Evolutionary conservation across 352 stramenopile species (phyloP), one percentile per base, ranked within the genome.

Genomic region (Albugo candida): DNA sequence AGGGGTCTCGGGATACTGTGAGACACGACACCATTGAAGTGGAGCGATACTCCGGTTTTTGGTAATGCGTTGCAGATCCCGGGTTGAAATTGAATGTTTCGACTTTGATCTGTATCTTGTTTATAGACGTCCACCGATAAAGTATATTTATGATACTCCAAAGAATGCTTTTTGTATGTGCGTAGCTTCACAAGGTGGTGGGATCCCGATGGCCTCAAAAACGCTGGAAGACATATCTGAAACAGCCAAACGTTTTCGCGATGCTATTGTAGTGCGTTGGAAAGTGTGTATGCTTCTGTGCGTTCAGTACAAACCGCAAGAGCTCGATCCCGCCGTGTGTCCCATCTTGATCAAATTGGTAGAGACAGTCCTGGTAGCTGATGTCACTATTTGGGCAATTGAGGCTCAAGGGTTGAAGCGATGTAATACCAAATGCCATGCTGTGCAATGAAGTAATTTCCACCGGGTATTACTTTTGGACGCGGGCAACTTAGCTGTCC

Each of bases 211-310:
- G 31, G 36, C 14, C 36, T n/a, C n/a, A n/a, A n/a, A n/a, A n/a
- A n/a, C n/a, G n/a, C n/a, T n/a, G n/a, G 43, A 54, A 13, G 41
- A 41, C 8, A 45, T 47, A 21, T 34, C 47, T 12, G 38, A 43
- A 43, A 46, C 58, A n/a, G 36, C 60, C 27, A 59, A 47, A 35
- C 13, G 8, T 31, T 8, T 10, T 10, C 24, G 24, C 24, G 24
- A 31, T 31, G 65, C 60, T 1, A 75, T 82, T 36, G 52, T 74
- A 71, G 71, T 37, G 59, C 70, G 42, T 48, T 79, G 13, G 49
- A 60, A n/a, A 64, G 63, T 45, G 55, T 56, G 2, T 67, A 82
- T 34, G 65, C 63, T 11, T 59, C 48, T 1, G 52, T 78, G 24
- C 53, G 57, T 35, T 21, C 54, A 14, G 66, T 79, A 60, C 36